These are phyloP conservation scores for Shiraia bambusicola DNA, from an alignment of 2,329 filamentous ascomycete genomes.

Conservation along the genomic window DNA sequence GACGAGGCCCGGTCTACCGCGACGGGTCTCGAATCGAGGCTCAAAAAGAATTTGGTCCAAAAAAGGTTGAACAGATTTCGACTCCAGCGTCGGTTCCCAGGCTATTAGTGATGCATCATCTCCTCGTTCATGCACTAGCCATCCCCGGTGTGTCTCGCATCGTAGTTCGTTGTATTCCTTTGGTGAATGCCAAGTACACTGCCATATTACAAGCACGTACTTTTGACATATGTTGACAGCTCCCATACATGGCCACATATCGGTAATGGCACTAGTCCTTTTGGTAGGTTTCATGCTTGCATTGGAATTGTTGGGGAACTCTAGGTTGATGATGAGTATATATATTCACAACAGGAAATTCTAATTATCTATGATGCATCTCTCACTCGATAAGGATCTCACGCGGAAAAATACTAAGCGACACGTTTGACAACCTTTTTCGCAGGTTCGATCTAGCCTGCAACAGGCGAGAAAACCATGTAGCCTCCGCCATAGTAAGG, in stretches of 20 bases:
- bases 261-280: background rate
- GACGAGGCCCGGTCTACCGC: slow-evolving; percentile 6
- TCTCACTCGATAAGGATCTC: no score
- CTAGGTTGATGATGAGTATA: no score
- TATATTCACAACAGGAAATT: no score
- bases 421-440: slow-evolving; percentile 1
- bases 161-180: slow-evolving; percentile 3
- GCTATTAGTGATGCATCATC: slow-evolving; percentile 11
- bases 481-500: slow-evolving; percentile 2
- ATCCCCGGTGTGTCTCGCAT: slow-evolving; percentile 1
- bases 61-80: slow-evolving; percentile 3
- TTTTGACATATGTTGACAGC: slow-evolving; percentile 2
- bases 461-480: slow-evolving; percentile 8
- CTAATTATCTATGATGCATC: slow-evolving; percentile 2
- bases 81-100: slow-evolving; percentile 10
- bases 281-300: slow-evolving; percentile 6
- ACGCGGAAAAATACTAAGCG: slow-evolving; percentile 8
- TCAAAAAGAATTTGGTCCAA: slow-evolving; percentile 1
- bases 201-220: slow-evolving; percentile 6
- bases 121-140: slow-evolving; percentile 6
- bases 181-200: slow-evolving; percentile 3
- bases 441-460: slow-evolving; percentile 9
- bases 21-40: slow-evolving; percentile 3
- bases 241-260: slow-evolving; percentile 8
- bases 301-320: no score